Evolutionary conservation across 768 basidiomycete species (phyloP).

Genomic region (Naematelia aurantialba): DNA sequence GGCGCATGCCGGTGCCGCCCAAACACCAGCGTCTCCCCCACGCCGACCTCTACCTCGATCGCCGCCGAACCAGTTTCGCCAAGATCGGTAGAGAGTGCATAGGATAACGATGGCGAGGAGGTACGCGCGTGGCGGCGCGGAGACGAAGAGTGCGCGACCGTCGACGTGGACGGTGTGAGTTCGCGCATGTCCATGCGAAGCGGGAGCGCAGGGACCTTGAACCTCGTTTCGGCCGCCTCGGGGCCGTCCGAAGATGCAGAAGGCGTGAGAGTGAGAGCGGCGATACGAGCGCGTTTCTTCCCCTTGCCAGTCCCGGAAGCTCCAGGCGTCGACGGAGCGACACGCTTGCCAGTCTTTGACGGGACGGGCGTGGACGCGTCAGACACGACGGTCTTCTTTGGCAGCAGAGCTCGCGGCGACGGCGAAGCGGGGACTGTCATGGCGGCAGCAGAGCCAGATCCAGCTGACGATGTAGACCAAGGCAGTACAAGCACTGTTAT

Average conservation of each 20-base stretch:
- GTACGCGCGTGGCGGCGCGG: slow-evolving; percentile 18
- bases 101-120: slow-evolving; percentile 24
- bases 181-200: slow-evolving; percentile 9
- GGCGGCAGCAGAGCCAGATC: not conserved
- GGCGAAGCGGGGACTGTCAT: not conserved
- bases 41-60: not conserved
- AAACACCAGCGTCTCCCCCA: slow-evolving; percentile 27
- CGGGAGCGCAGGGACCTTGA: slow-evolving; percentile 31
- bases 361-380: not conserved
- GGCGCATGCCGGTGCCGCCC: slow-evolving; percentile 34
- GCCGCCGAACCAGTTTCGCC: not conserved
- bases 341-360: not conserved
- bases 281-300: not conserved
- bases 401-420: not conserved
- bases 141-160: slow-evolving; percentile 40
- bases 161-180: slow-evolving; percentile 39
- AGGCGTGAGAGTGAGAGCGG: too few relatives aligned
- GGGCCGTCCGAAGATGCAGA: too few relatives aligned
- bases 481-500: too few relatives aligned
- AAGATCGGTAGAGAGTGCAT: too few relatives aligned
- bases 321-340: not conserved
- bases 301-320: not conserved
- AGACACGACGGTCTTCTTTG: not conserved
- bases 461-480: not conserved
- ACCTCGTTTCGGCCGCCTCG: not conserved